phyloP scores from a whole-genome alignment of 139 green algal genomes.

The Chlamydomonas sp. region DNA sequence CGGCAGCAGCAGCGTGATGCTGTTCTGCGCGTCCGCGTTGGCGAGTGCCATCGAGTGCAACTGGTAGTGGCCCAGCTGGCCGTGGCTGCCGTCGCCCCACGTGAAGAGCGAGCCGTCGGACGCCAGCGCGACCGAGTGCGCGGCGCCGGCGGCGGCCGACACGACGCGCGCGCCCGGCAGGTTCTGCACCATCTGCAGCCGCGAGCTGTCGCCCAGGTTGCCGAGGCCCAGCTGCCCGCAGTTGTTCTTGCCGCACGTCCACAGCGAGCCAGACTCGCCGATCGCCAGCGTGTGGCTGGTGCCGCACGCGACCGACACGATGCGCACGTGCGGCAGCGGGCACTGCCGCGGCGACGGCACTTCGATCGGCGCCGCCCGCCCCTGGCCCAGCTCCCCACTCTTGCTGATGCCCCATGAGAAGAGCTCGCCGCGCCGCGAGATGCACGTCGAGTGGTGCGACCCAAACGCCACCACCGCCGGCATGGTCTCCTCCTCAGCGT shows the following conservation, averaged over 20 bases:
- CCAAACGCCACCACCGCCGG: slow-evolving; percentile 64
- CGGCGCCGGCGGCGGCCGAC: slow-evolving; percentile 48
- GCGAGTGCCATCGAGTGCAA: slow-evolving; percentile 26
- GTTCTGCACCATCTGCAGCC: slow-evolving; percentile 17
- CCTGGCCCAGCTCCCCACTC: slow-evolving; percentile 67
- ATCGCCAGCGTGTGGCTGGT: slow-evolving; percentile 75
- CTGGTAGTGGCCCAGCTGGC: slow-evolving; percentile 60
- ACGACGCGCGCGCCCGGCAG: slow-evolving; percentile 44
- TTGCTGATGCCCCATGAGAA: slow-evolving; percentile 72
- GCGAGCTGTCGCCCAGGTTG: slow-evolving; percentile 36
- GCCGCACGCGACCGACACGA: slow-evolving; percentile 61
- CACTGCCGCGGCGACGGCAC: slow-evolving; percentile 25
- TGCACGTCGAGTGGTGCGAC: slow-evolving; percentile 46
- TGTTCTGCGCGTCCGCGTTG: background rate
- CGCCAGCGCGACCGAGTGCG: slow-evolving; percentile 66
- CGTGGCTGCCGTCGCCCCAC: slow-evolving; percentile 55
- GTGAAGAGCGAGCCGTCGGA: slow-evolving; percentile 70
- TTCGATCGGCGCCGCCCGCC: slow-evolving; percentile 56
- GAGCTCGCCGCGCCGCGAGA: slow-evolving; percentile 62
- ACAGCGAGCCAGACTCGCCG: slow-evolving; percentile 56
- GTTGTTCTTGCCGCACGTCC: slow-evolving; percentile 64
- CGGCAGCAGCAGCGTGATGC: slow-evolving; percentile 3
- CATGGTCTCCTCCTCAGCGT: slow-evolving; percentile 53
- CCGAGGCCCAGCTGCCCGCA: slow-evolving; percentile 62
- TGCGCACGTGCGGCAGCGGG: slow-evolving; percentile 13